A percentile compares a stretch with the other conserved stretches of the same genome.
Evolutionary conservation across 768 basidiomycete genomes (phyloP).

Genomic region (Hortiboletus flavorubellus): DNA sequence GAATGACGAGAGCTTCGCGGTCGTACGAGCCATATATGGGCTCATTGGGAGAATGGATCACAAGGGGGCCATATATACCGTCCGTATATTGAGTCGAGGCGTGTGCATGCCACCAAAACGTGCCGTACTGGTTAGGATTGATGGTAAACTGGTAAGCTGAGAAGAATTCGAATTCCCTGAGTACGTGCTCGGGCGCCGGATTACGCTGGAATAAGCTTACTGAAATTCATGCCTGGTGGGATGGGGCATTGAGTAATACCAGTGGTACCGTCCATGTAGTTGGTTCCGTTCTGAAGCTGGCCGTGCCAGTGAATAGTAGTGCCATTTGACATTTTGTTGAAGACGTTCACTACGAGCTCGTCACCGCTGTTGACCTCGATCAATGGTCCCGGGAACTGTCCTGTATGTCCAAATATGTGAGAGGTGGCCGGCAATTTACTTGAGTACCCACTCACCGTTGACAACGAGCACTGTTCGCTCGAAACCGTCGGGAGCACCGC

Average conservation of each 20-base stretch:
- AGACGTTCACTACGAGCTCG: slow-evolving; percentile 34
- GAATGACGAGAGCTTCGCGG: slow-evolving; percentile 36
- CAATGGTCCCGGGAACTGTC: slow-evolving; percentile 35
- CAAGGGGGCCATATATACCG: slow-evolving; percentile 46
- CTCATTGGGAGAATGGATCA: slow-evolving; percentile 42
- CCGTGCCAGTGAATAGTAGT: slow-evolving; percentile 35
- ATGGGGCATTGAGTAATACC: slow-evolving; percentile 52
- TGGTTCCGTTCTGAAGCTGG: slow-evolving; percentile 43
- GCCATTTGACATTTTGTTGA: slow-evolving; percentile 31
- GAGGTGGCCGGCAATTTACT: neutral
- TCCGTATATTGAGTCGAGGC: slow-evolving; percentile 43
- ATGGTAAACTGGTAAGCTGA: slow-evolving; percentile 40
- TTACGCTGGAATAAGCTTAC: slow-evolving; percentile 19
- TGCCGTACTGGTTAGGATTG: slow-evolving; percentile 40
- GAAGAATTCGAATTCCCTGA: neutral
- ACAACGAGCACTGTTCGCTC: slow-evolving; percentile 44
- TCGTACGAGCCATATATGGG: slow-evolving; percentile 36
- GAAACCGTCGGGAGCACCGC: slow-evolving; percentile 41
- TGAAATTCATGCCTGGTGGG: slow-evolving; percentile 43
- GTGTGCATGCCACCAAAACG: slow-evolving; percentile 49
- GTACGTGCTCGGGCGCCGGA: neutral
- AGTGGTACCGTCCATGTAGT: slow-evolving; percentile 46
- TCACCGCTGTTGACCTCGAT: slow-evolving; percentile 36
- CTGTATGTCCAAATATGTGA: slow-evolving; percentile 12
- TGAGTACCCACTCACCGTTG: slow-evolving; percentile 33